A percentile compares a stretch with the other conserved stretches of the same genome.
Conservation (phyloP, 805 yeast species). For the Candida broadrunensis region DNA sequence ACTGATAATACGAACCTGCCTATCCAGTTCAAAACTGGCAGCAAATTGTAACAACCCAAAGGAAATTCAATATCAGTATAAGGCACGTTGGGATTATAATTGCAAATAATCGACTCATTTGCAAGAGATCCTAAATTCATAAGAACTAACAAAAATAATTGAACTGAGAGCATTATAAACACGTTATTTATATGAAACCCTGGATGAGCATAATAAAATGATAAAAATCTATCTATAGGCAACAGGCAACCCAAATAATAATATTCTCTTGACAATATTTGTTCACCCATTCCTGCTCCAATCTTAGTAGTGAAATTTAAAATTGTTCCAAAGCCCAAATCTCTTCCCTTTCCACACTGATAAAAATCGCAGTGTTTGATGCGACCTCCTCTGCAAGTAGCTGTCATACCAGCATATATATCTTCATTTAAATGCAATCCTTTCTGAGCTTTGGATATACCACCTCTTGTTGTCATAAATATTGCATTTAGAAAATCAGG, state of each 20-base stretch:
- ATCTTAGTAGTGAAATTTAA: slow-evolving; percentile 92
- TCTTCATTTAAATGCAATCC: slow-evolving; percentile 93
- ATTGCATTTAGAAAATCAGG: slow-evolving; percentile 91
- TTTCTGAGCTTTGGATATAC: slow-evolving; percentile 91
- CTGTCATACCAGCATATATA: slow-evolving; percentile 94
- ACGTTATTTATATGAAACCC: slow-evolving; percentile 93
- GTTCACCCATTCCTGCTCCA: slow-evolving; percentile 99
- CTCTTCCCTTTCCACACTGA: slow-evolving; percentile 97
- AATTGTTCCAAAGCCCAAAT: slow-evolving; percentile 89
- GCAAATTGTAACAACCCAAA: slow-evolving; percentile 78
- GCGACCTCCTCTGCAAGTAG: slow-evolving; percentile 84
- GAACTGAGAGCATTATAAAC: slow-evolving; percentile 84
- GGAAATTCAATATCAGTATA: slow-evolving; percentile 74
- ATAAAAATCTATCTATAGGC: slow-evolving; percentile 84
- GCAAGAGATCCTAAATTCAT: slow-evolving; percentile 76
- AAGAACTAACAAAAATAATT: slow-evolving; percentile 76
- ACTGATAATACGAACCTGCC: slow-evolving; percentile 84
- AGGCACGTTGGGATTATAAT: slow-evolving; percentile 62
- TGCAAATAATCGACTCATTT: slow-evolving; percentile 69
- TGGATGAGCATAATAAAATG: slow-evolving; percentile 95
- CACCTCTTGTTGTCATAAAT: slow-evolving; percentile 94
- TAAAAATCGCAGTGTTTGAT: slow-evolving; percentile 94
- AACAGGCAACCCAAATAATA: slow-evolving; percentile 86
- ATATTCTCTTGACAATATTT: slow-evolving; percentile 85
- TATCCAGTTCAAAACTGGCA: slow-evolving; percentile 89